phyloP scores from a whole-genome alignment of 2,329 filamentous ascomycete species.

The Fusarium illudens region DNA sequence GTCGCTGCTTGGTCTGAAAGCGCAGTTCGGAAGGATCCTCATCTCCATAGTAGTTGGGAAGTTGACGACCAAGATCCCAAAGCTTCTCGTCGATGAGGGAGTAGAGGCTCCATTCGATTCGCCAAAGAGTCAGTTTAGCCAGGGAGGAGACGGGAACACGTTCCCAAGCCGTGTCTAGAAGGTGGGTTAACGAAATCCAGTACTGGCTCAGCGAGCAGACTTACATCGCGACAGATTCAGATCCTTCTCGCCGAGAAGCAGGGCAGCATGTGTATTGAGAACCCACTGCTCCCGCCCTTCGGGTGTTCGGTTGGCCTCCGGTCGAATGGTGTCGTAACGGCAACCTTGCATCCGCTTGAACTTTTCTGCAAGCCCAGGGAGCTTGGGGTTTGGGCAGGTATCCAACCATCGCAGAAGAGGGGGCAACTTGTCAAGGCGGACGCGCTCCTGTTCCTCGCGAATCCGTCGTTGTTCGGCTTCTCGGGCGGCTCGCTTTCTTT shows the following conservation, averaged over 20 bases:
- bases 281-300: constrained; percentile 73
- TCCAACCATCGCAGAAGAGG: constrained; percentile 70
- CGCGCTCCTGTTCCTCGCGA: constrained; percentile 63
- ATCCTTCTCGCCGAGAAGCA: constrained; percentile 72
- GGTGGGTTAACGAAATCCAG: constrained; percentile 1
- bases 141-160: constrained; percentile 60
- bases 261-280: constrained; percentile 69
- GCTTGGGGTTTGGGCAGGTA: constrained; percentile 59
- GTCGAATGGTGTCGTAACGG: constrained; percentile 69
- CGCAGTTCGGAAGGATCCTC: constrained; percentile 56
- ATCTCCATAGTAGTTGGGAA: constrained; percentile 61
- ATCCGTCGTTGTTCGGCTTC: constrained; percentile 62
- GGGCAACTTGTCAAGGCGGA: constrained; percentile 65
- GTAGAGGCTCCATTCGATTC: constrained; percentile 65
- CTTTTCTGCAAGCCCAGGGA: constrained; percentile 58
- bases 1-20: constrained; percentile 54
- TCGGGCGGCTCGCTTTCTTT: constrained; percentile 58
- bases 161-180: constrained; percentile 67
- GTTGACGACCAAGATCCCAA: constrained; percentile 61
- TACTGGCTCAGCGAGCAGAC: constrained; percentile 41
- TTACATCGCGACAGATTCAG: constrained; percentile 66
- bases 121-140: constrained; percentile 68
- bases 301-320: constrained; percentile 59
- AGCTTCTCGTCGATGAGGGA: constrained; percentile 60
- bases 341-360: constrained; percentile 68